phyloP scores from a whole-genome alignment of 148 eudicot genomes.

The Rhododendron ferrugineum region DNA sequence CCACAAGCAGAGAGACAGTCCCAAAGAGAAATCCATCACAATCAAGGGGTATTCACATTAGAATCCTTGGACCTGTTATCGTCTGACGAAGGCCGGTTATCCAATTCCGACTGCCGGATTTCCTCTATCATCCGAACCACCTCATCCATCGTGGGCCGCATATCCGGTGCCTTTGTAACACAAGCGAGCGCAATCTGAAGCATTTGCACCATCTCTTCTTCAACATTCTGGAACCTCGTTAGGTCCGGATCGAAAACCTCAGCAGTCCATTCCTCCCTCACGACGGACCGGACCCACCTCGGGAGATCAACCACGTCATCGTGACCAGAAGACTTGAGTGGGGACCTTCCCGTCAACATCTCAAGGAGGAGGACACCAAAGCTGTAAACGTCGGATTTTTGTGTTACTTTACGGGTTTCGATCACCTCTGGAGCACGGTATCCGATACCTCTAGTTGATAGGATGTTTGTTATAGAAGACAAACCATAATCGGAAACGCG shows the following conservation, averaged over 20 bases:
- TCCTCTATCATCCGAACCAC: conserved; percentile 81
- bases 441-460: conserved; percentile 47
- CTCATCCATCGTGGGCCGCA: conserved; percentile 65
- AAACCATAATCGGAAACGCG: conserved; percentile 70
- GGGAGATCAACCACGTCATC: conserved; percentile 72
- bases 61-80: conserved; percentile 71
- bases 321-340: conserved; percentile 47
- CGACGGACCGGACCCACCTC: conserved; percentile 91
- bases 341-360: conserved; percentile 74
- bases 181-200: conserved; percentile 83
- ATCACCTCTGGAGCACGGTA: conserved; percentile 80
- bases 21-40: background rate
- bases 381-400: conserved; percentile 92
- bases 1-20: background rate
- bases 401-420: conserved; percentile 54
- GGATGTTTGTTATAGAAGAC: conserved; percentile 43
- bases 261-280: conserved; percentile 93
- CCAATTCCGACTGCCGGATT: conserved; percentile 42
- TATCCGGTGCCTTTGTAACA: conserved; percentile 54
- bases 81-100: conserved; percentile 55
- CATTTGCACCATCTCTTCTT: conserved; percentile 95
- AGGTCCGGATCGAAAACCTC: conserved; percentile 87
- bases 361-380: conserved; percentile 81
- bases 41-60: conserved; percentile 52
- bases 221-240: conserved; percentile 39